A percentile compares a stretch with the other conserved stretches of the same genome.
Conservation (phyloP, 2,329 filamentous ascomycete genomes). For the Purpureocillium takamizusanense region DNA sequence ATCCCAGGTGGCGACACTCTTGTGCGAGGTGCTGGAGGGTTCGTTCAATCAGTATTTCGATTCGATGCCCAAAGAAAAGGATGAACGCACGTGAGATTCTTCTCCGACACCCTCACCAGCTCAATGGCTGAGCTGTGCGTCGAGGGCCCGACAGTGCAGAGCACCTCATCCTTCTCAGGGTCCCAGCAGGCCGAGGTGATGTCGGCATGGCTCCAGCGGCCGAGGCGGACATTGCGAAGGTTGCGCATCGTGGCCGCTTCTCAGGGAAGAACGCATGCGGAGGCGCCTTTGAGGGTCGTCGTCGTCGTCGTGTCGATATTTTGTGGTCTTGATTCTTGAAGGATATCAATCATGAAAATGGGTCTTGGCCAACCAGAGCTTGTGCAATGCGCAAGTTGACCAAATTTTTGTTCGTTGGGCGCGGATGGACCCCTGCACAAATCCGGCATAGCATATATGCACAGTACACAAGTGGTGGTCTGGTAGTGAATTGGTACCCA, state of each 20-base stretch:
- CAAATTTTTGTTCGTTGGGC: slow-evolving; percentile 5
- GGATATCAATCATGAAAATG: no score
- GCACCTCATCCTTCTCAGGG: slow-evolving; percentile 62
- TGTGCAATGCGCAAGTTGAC: slow-evolving; percentile 2
- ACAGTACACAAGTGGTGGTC: no score
- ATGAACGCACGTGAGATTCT: slow-evolving; percentile 18
- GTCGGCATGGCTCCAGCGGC: slow-evolving; percentile 51
- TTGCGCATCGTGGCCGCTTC: slow-evolving; percentile 62
- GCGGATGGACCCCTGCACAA: slow-evolving; percentile 4
- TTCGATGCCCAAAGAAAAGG: background rate
- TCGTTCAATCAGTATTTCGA: no score
- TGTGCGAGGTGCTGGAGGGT: slow-evolving; percentile 16
- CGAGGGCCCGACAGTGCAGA: slow-evolving; percentile 80
- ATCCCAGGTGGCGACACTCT: slow-evolving; percentile 74
- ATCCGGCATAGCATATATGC: slow-evolving; percentile 8
- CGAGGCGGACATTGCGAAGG: slow-evolving; percentile 67
- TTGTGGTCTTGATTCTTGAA: no score
- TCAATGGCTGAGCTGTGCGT: slow-evolving; percentile 62
- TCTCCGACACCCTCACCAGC: slow-evolving; percentile 47
- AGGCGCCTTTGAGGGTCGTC: background rate
- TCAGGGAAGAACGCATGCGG: slow-evolving; percentile 4
- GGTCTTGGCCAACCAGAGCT: background rate
- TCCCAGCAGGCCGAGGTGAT: slow-evolving; percentile 83
- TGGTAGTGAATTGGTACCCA: no score
- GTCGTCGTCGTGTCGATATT: no score